Base-by-base conservation (phyloP, 1,284 basidiomycete species). In the Rhodotorula sp. region DNA sequence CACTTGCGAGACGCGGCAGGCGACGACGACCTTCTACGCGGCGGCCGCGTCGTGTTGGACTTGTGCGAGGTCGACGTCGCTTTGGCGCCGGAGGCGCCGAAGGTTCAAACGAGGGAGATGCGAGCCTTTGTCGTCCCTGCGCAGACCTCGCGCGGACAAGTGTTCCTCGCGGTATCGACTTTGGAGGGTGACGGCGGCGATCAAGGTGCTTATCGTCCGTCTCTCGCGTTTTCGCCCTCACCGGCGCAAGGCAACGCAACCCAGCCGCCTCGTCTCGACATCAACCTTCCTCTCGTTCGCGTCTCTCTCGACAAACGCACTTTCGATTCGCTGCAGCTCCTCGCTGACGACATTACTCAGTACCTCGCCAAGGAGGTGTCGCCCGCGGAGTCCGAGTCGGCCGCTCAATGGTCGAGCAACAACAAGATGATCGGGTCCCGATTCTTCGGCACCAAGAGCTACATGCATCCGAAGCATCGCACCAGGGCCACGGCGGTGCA, bases 271-370 rank as follows among this genome's bases (percentile, higher is more conserved):
- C 23, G 18, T 3, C 8, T 64, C n/a, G 57, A 43, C 34, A 4
- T 61, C n/a, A 10, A 10, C 1, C 10, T 68, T 46, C 49, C 62
- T 39, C 61, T 76, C 20, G 26, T 90, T 8, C 85, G 88, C 76
- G 81, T 87, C 29, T 83, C 87, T 63, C 78, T 93, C 63, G 85
- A 87, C 6, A 93, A 93, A 79, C 78, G 82, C 10, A 75, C 83
- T 3, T 80, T 93, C 14, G 91, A 95, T 79, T 87, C 87, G 18
- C 80, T 97, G 23, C 92, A 95, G 80, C 89, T 89, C 77, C 91
- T 91, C 85, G 89, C 88, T 14, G 94, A 97, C 79, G 93, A 95
- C 79, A 80, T 89, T 31, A 84, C 88, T 8, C 91, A 91, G 78
- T 85, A 47, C 58, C 26, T 62, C 48, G 60, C 43, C 29, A 23